These are phyloP conservation scores for Pseudogymnoascus verrucosus DNA, from an alignment of 2,329 filamentous ascomycete species.

Conservation along the genomic window DNA sequence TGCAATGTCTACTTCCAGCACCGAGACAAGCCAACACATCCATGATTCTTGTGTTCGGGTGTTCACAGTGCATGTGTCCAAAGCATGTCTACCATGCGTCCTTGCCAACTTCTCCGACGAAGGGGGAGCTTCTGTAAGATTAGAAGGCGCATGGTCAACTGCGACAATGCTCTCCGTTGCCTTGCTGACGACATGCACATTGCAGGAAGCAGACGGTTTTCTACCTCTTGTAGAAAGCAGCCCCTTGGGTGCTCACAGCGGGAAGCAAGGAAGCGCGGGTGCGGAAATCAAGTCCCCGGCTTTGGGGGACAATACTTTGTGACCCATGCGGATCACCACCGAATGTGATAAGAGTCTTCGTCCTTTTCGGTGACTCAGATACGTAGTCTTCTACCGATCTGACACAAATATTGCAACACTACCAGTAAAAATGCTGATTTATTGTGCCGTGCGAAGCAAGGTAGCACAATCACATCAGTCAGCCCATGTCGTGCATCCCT, in stretches of 20 bases:
- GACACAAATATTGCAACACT: not conserved
- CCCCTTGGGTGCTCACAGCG: not conserved
- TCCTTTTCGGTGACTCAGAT: not conserved
- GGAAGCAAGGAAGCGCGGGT: not conserved
- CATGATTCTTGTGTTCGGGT: not conserved
- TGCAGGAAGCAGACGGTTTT: not conserved
- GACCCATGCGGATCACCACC: not conserved
- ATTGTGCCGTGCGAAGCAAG: not conserved
- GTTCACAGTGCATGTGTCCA: not conserved
- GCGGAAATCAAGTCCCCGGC: not conserved
- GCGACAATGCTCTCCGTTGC: not conserved
- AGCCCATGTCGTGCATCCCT: not conserved
- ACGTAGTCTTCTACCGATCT: not conserved
- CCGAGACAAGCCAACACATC: constrained; percentile 3
- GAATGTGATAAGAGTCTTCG: not conserved
- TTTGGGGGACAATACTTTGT: not conserved
- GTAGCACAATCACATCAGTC: constrained; percentile 2
- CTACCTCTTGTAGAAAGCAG: not conserved
- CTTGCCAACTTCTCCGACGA: not conserved
- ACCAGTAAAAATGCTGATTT: not conserved
- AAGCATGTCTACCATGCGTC: constrained; percentile 4
- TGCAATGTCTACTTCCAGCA: not conserved
- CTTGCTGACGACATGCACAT: not conserved
- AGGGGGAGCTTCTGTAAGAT: not conserved
- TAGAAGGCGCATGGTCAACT: not conserved